Evolutionary conservation across 129 eudicot species (phyloP), one percentile per base, ranked within the genome.

Genomic region (Deinandra increscens): DNA sequence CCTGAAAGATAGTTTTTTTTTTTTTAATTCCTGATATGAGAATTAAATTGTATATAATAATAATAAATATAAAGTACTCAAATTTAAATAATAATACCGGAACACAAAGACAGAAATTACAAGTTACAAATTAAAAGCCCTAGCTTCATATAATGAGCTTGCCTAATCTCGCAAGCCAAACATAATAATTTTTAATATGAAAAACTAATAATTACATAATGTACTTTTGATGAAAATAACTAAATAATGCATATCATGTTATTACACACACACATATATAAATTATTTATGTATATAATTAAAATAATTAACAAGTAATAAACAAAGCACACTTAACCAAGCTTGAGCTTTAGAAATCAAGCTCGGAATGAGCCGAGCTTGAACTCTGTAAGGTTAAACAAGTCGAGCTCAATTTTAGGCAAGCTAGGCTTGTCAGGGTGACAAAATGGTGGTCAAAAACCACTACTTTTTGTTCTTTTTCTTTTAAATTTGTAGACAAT

Each of bases 1-100:
- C 99, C 99, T 94, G 87, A 31, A 39, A 64, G 20, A 22, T 17
- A 56, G 3, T 0, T 12, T 56, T 56, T 23, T 26, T 55, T 45
- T n/a, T n/a, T 26, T 56, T 56, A 58, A 5, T 26, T 58, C 26
- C 63, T 58, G 39, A 31, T 11, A n/a, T 0, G 11, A 54, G 31
- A 7, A 51, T 13, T 51, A 6, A 7, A 51, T 26, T 26, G n/a
- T 26, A 26, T n/a, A n/a, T n/a, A n/a, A n/a, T n/a, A n/a, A n/a
- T n/a, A 26, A 26, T 26, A 26, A 1, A 26, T 26, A 26, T 26
- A 26, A 26, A 26, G 31, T 3, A 26, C 31, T 26, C 3, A 26
- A 26, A 3, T 26, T 26, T 26, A 26, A 26, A 26, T 26, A 26
- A 26, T 26, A 26, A 26, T 48, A 48, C 20, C 7, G 8, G 9